Base-by-base conservation (phyloP, 352 stramenopile genomes). In the Blastocystis sp. region DNA sequence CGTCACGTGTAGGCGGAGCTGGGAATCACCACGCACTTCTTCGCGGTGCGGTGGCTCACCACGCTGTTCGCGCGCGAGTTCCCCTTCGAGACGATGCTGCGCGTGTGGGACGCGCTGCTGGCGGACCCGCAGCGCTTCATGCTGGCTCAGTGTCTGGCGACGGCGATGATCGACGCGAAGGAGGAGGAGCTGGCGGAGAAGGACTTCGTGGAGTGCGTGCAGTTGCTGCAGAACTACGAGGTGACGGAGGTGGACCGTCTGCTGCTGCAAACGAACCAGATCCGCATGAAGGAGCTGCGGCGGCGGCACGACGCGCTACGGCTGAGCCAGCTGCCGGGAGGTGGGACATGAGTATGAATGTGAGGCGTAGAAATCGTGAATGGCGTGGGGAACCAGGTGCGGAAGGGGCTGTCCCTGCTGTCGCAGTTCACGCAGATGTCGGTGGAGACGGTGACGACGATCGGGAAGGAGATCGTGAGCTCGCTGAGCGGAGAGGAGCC, bases 81-180 rank as follows among this genome's bases (percentile, higher is more conserved):
- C 70, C 53, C 88, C 38, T 80, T 93, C 17, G 86, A 92, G 4
- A 92, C 95, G 89, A 95, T 92, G 5, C 92, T 94, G 70, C 92
- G 92, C n/a, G 86, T 95, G 0, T 95, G 93, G 93, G 93, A 95
- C 88, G 91, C 80, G 56, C 92, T 95, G 88, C 93, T 95, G 79
- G 89, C 92, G 10, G 91, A 89, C 38, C 92, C 91, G 0, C 89
- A 93, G 74, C 92, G 93, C 78, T 92, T 94, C 64, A 91, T 93
- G 53, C 94, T 94, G 78, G 86, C 94, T 19, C 89, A 92, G 11
- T 93, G 93, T 89, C 90, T 93, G 2, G 93, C 91, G 80, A 92
- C 92, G 3, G 93, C 92, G 1, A 94, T 95, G 92, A 90, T 95
- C 1, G 91, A 93, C 79, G 86, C 90, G 7, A 90, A 94, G 48